These are phyloP conservation scores for Pseudisothecium myosuroides DNA, from an alignment of 225 moss, liverwort and hornwort genomes.

Conservation along the genomic window DNA sequence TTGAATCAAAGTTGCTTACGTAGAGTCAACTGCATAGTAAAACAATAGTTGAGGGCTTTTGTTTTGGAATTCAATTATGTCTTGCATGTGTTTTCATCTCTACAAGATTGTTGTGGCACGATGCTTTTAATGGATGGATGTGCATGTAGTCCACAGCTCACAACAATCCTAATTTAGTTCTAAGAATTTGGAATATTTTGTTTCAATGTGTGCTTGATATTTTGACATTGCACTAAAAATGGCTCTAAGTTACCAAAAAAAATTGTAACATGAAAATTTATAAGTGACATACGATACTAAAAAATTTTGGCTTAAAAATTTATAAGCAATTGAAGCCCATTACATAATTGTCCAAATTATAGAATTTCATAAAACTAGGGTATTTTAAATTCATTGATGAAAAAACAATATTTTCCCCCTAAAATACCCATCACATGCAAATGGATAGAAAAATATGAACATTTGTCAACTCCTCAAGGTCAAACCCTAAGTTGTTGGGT, in stretches of 20 bases:
- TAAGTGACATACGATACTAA: not conserved
- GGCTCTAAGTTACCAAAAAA: not conserved
- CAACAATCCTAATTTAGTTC: not conserved
- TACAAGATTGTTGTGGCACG: not conserved
- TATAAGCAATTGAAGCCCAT: not conserved
- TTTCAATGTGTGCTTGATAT: not conserved
- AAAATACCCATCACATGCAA: rapidly evolving
- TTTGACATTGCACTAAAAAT: not conserved
- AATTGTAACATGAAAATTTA: too few relatives aligned
- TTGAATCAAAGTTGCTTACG: not conserved
- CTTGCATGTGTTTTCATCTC: not conserved
- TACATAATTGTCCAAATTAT: too few relatives aligned
- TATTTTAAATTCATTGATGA: not conserved
- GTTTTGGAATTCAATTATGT: not conserved
- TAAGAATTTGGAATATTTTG: not conserved
- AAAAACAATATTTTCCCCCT: rapidly evolving
- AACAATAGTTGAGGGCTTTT: not conserved
- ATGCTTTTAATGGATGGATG: not conserved
- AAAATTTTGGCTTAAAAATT: not conserved
- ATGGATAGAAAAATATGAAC: not conserved
- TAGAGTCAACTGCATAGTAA: not conserved
- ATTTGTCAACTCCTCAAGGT: rapidly evolving
- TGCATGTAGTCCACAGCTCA: not conserved
- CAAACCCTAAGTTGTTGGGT: not conserved
- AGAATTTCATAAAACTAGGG: not conserved